Base-by-base conservation (phyloP, 306 rosid genomes). In the Cicer bijugum region DNA sequence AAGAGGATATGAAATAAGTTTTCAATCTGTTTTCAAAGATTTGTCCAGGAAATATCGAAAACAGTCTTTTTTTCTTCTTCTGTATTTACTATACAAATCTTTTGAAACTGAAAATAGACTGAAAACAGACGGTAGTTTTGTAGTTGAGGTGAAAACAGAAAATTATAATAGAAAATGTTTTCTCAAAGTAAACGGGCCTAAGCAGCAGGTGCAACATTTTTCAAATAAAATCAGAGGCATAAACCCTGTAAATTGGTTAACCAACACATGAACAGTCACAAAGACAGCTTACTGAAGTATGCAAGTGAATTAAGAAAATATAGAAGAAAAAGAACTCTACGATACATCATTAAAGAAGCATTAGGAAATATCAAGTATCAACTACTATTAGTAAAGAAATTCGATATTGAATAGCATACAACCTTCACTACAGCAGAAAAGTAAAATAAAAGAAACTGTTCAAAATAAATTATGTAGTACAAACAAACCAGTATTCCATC, bases 401-500 rank as follows among this genome's bases (percentile, higher is more conserved):
- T 73, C 57, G 67, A 57, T 16, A 15, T 4, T 15, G 50, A 56
- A 72, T 9, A 43, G 9, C 8, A n/a, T 33, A 64, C 76, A 50
- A 37, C 39, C 69, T 55, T 52, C 11, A 9, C 14, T 51, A 35
- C 72, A 69, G 61, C 40, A 16, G 16, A 75, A 69, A 40, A 60
- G 52, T 17, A 66, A 51, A 33, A 52, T 37, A 67, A 61, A 77
- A 9, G 57, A 58, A 58, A 50, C 43, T 37, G 50, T 50, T 37
- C 67, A 77, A 23, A 62, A 46, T 64, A 58, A 78, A 71, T 35
- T 15, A 75, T 15, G 48, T 11, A 46, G 40, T 63, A 68, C 35
- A 80, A 52, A 87, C 96, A 53, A 85, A 94, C 98, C 98, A 94
- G 82, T 89, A 94, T 0, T 91, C 98, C 44, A 12, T 7, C 17